Evolutionary conservation across 805 yeast species (phyloP).

Genomic region (Kuraishia hungarica): DNA sequence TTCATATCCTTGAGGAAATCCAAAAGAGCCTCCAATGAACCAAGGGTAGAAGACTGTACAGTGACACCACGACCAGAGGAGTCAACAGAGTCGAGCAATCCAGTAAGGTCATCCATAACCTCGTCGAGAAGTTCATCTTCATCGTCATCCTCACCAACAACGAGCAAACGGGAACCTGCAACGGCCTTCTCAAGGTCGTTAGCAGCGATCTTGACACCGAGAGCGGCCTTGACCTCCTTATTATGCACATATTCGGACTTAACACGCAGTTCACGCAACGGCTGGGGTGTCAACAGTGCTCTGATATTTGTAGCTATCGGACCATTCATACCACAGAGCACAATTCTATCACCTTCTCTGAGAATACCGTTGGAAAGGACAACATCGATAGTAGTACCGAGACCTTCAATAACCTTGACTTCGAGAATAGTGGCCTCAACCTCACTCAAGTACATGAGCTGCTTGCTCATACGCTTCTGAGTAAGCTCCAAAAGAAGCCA

Average conservation of each 20-base stretch:
- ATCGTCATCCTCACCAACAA: conserved; percentile 95
- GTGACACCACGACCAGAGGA: conserved; percentile 94
- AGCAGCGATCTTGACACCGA: conserved; percentile 98
- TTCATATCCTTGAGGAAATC: conserved; percentile 98
- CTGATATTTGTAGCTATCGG: conserved; percentile 95
- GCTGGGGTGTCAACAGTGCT: conserved; percentile 96
- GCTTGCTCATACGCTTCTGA: conserved; percentile 98
- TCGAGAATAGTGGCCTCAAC: conserved; percentile 95
- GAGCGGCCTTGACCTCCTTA: conserved; percentile 97
- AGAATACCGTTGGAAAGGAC: conserved; percentile 93
- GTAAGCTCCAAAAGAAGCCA: conserved; percentile 93
- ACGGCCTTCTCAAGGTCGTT: conserved; percentile 97
- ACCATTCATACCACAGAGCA: conserved; percentile 96
- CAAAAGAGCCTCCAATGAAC: conserved; percentile 93
- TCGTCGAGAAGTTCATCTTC: conserved; percentile 97
- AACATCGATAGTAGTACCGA: conserved; percentile 98
- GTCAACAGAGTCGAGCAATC: conserved; percentile 90
- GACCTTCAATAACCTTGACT: conserved; percentile 97
- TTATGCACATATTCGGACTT: conserved; percentile 96
- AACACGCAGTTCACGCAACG: conserved; percentile 89
- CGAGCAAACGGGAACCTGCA: conserved; percentile 93
- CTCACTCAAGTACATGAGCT: conserved; percentile 88
- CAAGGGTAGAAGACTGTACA: conserved; percentile 97
- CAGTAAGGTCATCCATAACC: conserved; percentile 97
- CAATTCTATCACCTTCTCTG: conserved; percentile 91